phyloP scores from a whole-genome alignment of 108 stramenopile genomes.

The Licmophora abbreviata region DNA sequence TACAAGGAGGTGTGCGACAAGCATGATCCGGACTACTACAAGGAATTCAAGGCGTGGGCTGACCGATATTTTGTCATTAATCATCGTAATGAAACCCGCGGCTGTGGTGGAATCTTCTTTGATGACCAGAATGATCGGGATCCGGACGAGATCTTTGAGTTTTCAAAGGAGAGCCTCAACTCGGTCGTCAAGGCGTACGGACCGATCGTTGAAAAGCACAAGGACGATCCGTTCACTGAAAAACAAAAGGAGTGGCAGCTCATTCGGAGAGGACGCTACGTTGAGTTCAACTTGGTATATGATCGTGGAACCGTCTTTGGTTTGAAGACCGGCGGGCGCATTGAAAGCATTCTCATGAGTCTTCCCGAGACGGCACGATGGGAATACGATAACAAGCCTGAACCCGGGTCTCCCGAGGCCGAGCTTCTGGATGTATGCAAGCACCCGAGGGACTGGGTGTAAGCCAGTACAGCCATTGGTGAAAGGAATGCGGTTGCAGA shows the following conservation, averaged over 20 bases:
- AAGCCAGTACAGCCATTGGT: no score
- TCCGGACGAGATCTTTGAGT: constrained; percentile 79
- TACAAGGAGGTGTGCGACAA: constrained; percentile 94
- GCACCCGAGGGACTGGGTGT: constrained; percentile 83
- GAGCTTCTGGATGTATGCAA: constrained; percentile 87
- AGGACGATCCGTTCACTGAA: constrained; percentile 77
- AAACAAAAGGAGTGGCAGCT: constrained; percentile 94
- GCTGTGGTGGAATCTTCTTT: constrained; percentile 96
- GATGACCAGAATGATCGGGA: constrained; percentile 92
- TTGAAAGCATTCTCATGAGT: constrained; percentile 97
- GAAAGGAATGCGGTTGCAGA: no score
- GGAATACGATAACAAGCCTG: constrained; percentile 87
- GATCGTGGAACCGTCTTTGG: constrained; percentile 97
- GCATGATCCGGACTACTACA: constrained; percentile 88
- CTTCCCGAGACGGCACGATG: constrained; percentile 93
- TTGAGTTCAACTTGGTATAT: constrained; percentile 98
- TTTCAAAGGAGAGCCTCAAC: constrained; percentile 73
- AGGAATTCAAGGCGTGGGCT: constrained; percentile 95
- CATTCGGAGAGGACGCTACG: constrained; percentile 85
- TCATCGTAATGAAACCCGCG: constrained; percentile 91
- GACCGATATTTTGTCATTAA: constrained; percentile 91
- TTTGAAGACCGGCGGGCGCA: constrained; percentile 93
- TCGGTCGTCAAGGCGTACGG: constrained; percentile 83
- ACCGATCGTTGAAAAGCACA: constrained; percentile 80
- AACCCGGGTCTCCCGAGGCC: constrained; percentile 73